Conservation (phyloP, 768 basidiomycete species). For the Xerocomellus amylosporus region DNA sequence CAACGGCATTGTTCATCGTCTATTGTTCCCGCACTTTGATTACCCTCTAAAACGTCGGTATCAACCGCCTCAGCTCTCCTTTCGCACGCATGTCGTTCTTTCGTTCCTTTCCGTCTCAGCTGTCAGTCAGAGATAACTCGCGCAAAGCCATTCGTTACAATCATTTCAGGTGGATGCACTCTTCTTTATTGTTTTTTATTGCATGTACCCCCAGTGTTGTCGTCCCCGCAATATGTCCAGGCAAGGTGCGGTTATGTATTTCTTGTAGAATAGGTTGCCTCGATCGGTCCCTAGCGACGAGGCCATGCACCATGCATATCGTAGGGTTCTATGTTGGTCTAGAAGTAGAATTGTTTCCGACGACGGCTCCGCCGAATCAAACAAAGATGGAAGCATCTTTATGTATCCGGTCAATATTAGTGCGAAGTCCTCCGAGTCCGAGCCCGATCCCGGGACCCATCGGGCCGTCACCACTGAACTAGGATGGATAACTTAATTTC, state of each 20-base stretch:
- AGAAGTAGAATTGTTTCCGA: background rate
- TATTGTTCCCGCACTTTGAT: slow-evolving; percentile 4
- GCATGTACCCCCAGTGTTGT: slow-evolving; percentile 17
- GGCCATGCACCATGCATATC: background rate
- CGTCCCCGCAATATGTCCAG: background rate
- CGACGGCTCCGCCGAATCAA: background rate
- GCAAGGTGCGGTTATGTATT: slow-evolving; percentile 14
- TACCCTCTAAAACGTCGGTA: slow-evolving; percentile 4
- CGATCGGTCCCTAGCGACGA: background rate
- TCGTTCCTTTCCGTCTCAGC: background rate
- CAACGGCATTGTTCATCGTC: background rate
- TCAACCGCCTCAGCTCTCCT: slow-evolving; percentile 2
- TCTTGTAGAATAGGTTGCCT: slow-evolving; percentile 17
- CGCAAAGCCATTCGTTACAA: slow-evolving; percentile 13
- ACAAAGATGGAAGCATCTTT: background rate
- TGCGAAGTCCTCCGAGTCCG: background rate
- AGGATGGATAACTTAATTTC: background rate
- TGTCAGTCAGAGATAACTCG: background rate
- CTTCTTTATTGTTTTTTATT: slow-evolving; percentile 13
- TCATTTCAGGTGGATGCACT: slow-evolving; percentile 17
- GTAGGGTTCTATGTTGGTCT: slow-evolving; percentile 4
- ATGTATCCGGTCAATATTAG: background rate
- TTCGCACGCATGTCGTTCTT: slow-evolving; percentile 5
- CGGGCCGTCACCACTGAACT: background rate
- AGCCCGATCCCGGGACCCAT: background rate